phyloP scores from a whole-genome alignment of 257 asterid genomes.

The Pogostemon cablin region DNA sequence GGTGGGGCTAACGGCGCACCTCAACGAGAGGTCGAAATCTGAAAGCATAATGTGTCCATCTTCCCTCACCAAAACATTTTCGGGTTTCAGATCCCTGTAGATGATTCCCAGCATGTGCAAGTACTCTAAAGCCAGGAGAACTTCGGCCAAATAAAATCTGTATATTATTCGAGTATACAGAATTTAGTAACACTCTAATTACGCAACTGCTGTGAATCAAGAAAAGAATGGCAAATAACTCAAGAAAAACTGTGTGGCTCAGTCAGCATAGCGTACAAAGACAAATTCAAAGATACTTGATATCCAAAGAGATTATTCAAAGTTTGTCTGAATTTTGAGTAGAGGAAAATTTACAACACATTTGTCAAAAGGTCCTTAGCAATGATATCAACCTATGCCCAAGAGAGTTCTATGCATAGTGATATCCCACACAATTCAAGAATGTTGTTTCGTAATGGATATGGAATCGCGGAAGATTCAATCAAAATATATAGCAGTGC shows the following conservation, averaged over 20 bases:
- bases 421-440: neutral
- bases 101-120: constrained; percentile 73
- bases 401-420: neutral
- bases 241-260: neutral
- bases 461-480: neutral
- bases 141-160: constrained; percentile 76
- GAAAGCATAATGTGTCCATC: constrained; percentile 80
- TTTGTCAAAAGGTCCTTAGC: constrained; percentile 3
- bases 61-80: constrained; percentile 60
- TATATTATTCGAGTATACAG: neutral
- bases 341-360: neutral
- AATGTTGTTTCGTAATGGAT: neutral
- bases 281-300: neutral
- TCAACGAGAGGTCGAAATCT: constrained; percentile 69
- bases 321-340: neutral
- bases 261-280: neutral
- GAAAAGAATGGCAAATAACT: neutral
- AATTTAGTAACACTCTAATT: too few species aligned
- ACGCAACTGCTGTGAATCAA: neutral
- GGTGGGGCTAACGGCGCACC: constrained; percentile 70
- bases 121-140: constrained; percentile 65
- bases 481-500: neutral
- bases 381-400: neutral
- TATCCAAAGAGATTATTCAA: neutral
- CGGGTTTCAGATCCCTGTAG: constrained; percentile 73